Base-by-base conservation (phyloP, 1,284 basidiomycete species). In the Apiotrichum mycotoxinovorans region DNA sequence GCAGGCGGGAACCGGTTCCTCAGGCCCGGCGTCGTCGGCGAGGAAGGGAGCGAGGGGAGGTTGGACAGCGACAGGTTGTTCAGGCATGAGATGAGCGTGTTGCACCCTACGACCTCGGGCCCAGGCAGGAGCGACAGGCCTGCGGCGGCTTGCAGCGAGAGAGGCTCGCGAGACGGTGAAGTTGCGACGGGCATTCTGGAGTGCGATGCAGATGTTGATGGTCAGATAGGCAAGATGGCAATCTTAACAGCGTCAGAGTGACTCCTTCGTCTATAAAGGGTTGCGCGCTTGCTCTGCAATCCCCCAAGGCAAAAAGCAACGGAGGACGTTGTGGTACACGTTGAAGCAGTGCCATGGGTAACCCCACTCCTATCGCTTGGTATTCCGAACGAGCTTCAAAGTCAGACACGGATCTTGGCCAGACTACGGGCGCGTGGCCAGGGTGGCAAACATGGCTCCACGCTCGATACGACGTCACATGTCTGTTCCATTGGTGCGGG, bases 71-170 rank as follows among this genome's bases (percentile, higher is more conserved):
- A 62, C 9, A 72, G 45, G 54, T 67, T 57, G 23, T 54, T 58
- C 34, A 74, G 56, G 54, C 69, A 71, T 20, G 68, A 69, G 43
- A 74, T 72, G 37, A 74, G 65, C 3, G 72, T 71, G 38, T 72
- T 63, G 51, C 57, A 53, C 9, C 64, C 63, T 9, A 54, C 51
- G 0, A 62, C 59, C 46, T 66, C 69, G 37, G 60, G 52, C 10
- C 66, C 63, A 12, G 68, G 62, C 40, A 71, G 66, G 12, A 64
- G 59, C 9, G 67, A 68, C 40, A 70, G 60, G 15, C 68, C 64
- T 15, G 60, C 42, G 1, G 54, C 38, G 3, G 38, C 38, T 48
- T 58, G 43, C 38, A 49, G 40, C 23, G 58, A 55, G 45, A 48
- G 46, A 9, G 11, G 23, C n/a, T 10, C 2, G 42, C 14, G 11